phyloP scores from a whole-genome alignment of 2,329 filamentous ascomycete genomes.

The Diaporthe destruens region DNA sequence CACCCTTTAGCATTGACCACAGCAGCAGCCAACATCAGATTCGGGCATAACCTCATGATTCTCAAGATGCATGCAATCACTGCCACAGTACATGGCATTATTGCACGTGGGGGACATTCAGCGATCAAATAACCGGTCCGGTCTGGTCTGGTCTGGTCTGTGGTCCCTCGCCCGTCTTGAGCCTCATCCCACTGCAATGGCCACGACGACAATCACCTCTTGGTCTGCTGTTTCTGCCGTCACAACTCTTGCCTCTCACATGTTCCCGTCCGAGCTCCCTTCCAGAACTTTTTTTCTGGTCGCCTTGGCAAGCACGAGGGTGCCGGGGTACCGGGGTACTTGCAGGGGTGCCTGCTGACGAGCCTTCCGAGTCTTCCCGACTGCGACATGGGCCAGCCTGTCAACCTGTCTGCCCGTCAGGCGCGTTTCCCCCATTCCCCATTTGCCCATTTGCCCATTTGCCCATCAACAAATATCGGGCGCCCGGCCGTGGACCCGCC shows the following conservation, averaged over 20 bases:
- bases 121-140: conserved; percentile 26
- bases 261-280: conserved; percentile 15
- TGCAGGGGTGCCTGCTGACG: conserved; percentile 15
- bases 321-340: conserved; percentile 2
- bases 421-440: too few species aligned
- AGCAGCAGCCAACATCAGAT: conserved; percentile 31
- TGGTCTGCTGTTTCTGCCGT: conserved; percentile 36
- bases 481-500: conserved; percentile 23
- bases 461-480: conserved; percentile 23
- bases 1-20: too few species aligned
- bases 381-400: background rate
- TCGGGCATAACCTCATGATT: conserved; percentile 29
- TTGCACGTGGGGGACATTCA: background rate
- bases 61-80: conserved; percentile 6
- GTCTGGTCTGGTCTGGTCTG: background rate
- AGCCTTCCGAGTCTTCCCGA: conserved; percentile 35
- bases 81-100: background rate
- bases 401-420: too few species aligned
- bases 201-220: conserved; percentile 14
- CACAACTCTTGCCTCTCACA: background rate
- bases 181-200: background rate
- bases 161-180: background rate
- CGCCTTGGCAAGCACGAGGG: conserved; percentile 32
- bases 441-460: background rate
- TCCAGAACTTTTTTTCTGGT: conserved; percentile 34